A percentile compares a stretch with the other conserved stretches of the same genome.
phyloP scores from a whole-genome alignment of 2,329 filamentous ascomycete species.

The Dothideomycetidae sp. region DNA sequence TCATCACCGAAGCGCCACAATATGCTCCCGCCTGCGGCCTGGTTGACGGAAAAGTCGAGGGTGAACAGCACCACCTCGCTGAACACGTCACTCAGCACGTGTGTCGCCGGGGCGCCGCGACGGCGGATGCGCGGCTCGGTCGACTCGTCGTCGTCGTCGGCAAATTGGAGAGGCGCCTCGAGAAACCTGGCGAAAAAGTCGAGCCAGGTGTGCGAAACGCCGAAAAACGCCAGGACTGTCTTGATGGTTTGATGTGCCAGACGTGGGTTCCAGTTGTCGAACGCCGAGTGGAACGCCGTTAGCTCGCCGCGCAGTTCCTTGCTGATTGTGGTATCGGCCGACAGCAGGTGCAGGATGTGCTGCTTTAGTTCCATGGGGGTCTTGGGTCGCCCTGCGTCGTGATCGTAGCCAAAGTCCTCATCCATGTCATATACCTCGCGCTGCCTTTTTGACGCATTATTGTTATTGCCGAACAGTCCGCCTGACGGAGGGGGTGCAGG shows the following conservation, averaged over 20 bases:
- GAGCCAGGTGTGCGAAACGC: conserved; percentile 42
- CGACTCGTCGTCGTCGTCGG: conserved; percentile 36
- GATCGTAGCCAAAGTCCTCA: conserved; percentile 26
- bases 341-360: conserved; percentile 41
- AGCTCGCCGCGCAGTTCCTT: conserved; percentile 34
- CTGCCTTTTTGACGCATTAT: no score
- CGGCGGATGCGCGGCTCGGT: conserved; percentile 33
- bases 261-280: conserved; percentile 43
- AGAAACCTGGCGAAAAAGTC: conserved; percentile 46
- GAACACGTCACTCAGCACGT: conserved; percentile 45
- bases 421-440: conserved; percentile 25
- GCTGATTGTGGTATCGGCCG: conserved; percentile 41
- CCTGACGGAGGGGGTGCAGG: no score
- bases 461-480: no score
- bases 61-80: conserved; percentile 49
- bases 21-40: conserved; percentile 37
- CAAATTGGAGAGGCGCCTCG: conserved; percentile 44
- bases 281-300: conserved; percentile 43
- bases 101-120: conserved; percentile 45
- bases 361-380: conserved; percentile 39
- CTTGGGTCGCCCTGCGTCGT: conserved; percentile 27
- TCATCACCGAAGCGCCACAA: conserved; percentile 52
- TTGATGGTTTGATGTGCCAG: conserved; percentile 46
- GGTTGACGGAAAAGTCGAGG: conserved; percentile 51
- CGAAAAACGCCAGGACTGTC: conserved; percentile 44